These are phyloP conservation scores for Aspergillus sp. DNA, from an alignment of 2,329 filamentous ascomycete genomes.

Conservation along the genomic window DNA sequence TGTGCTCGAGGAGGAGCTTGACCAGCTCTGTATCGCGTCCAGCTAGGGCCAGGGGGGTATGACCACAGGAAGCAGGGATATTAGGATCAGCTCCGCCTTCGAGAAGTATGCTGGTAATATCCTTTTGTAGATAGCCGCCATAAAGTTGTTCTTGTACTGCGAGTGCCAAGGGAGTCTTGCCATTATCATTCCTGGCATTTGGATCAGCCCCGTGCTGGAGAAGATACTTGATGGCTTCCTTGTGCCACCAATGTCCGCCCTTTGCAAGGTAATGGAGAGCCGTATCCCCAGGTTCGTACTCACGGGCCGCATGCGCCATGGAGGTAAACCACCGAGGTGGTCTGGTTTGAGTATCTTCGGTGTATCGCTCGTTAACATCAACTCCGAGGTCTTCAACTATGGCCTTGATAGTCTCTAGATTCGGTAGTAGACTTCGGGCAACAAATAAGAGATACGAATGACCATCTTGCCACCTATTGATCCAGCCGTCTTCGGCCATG, in stretches of 20 bases:
- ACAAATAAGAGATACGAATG: conserved; percentile 16
- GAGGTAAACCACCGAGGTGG: conserved; percentile 2
- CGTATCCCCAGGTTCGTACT: conserved; percentile 17
- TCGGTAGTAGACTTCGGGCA: conserved; percentile 15
- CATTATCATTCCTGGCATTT: conserved; percentile 12
- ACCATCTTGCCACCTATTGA: conserved; percentile 11
- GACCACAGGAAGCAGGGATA: conserved; percentile 4
- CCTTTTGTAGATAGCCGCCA: conserved; percentile 14
- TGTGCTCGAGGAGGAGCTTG: conserved; percentile 10
- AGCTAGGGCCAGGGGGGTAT: neutral
- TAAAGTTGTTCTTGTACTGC: conserved; percentile 1
- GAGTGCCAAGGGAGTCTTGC: conserved; percentile 15
- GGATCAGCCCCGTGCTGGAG: conserved; percentile 18
- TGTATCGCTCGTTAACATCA: conserved; percentile 16
- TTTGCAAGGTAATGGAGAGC: conserved; percentile 19
- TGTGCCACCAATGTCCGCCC: conserved; percentile 22
- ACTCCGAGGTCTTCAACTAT: conserved; percentile 19
- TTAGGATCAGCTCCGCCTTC: conserved; percentile 20
- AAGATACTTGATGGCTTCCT: conserved; percentile 15
- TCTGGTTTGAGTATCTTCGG: conserved; percentile 7
- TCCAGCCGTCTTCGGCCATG: conserved; percentile 12
- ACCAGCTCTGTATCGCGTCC: conserved; percentile 4
- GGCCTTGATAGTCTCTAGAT: conserved; percentile 18
- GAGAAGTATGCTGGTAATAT: conserved; percentile 13
- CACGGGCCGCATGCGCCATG: neutral